Base-by-base conservation (phyloP, 2,329 filamentous ascomycete species). In the Cercospora zeina region DNA sequence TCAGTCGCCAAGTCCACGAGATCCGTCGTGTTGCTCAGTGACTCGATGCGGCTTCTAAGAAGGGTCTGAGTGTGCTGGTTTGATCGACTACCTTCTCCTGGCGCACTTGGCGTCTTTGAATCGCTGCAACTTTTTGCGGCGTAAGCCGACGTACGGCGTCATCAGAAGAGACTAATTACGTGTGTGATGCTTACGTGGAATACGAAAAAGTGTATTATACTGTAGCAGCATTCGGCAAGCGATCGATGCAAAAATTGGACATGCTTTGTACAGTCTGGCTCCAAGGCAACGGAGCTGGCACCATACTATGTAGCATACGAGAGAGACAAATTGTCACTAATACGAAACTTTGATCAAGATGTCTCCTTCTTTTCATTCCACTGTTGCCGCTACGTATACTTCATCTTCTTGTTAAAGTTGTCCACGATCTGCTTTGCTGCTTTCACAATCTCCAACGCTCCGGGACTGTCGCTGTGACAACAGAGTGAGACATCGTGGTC, bases 381-480 rank as follows among this genome's bases (percentile, higher is more conserved):
- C 16, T 16, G 7, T n/a, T 34, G 21, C 16, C n/a, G 21, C 42
- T 61, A 68, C 16, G 53, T 56, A 58, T 69, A 70, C 2, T 65
- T 63, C 55, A 68, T 60, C 55, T 65, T 65, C 62, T 67, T 65
- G 51, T 79, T 80, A 54, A 77, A 78, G 54, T 76, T 72, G 45
- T 79, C 76, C 1, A 79, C 69, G 31, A 79, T 78, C 56, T 75
- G 30, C 21, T 77, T 72, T 4, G 78, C 77, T 7, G 77, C 74
- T 11, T 72, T 77, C 2, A 80, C 77, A 59, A 80, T 80, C 9
- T 79, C 73, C 7, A 80, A 70, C 2, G 77, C 77, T 8, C 77
- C 78, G 1, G 78, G 78, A 16, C 75, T 78, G 61, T 80, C 78
- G 1, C 76, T 78, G 56, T 80, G 78, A 62, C 78, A 80, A 68